Evolutionary conservation across 768 basidiomycete species (phyloP).

Genomic region (Lactarius sp.): DNA sequence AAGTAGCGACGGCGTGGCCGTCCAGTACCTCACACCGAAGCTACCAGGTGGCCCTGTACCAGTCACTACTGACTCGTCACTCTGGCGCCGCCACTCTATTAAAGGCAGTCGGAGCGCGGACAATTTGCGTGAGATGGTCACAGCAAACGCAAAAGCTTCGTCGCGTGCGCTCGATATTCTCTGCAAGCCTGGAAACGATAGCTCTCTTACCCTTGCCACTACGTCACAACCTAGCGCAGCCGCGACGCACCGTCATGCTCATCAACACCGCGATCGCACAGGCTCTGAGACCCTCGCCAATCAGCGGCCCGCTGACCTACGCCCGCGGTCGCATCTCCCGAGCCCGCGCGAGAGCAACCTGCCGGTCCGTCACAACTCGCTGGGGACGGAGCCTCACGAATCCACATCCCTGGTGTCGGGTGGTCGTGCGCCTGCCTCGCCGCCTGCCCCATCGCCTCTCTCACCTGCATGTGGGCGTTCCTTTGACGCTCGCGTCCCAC

Average conservation of each 20-base stretch:
- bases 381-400: conserved; percentile 29
- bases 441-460: conserved; percentile 22
- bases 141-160: background rate
- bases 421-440: conserved; percentile 23
- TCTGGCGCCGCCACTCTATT: conserved; percentile 39
- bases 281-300: background rate
- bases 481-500: conserved; percentile 26
- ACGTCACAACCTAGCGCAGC: background rate
- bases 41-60: conserved; percentile 30
- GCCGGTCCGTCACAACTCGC: conserved; percentile 13
- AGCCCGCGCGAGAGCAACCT: background rate
- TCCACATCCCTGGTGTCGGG: conserved; percentile 22
- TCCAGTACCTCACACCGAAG: conserved; percentile 21
- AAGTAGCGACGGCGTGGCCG: conserved; percentile 34
- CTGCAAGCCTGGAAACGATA: conserved; percentile 32
- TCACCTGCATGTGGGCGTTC: conserved; percentile 21
- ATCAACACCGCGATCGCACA: background rate
- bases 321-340: background rate
- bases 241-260: background rate
- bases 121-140: conserved; percentile 37
- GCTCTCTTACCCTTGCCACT: conserved; percentile 28
- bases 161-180: conserved; percentile 18
- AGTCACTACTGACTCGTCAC: conserved; percentile 30
- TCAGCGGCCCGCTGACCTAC: background rate
- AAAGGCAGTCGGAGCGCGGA: conserved; percentile 69